Percentiles rank a stretch among this genome's conserved stretches.
phyloP scores from a whole-genome alignment of 169 alveolate species.

The Perkinsus marinus region DNA sequence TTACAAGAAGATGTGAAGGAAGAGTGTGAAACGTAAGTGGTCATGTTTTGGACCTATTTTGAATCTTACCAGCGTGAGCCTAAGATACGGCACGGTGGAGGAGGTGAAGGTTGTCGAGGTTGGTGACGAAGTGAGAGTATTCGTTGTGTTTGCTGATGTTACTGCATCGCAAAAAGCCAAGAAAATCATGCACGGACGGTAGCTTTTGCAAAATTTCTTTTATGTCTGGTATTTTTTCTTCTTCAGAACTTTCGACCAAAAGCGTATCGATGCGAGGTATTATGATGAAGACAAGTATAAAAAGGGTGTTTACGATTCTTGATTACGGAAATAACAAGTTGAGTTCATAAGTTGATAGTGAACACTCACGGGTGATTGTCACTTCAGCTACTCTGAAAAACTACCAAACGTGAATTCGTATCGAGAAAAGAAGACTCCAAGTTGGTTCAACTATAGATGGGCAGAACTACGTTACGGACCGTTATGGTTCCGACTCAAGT shows the following conservation, averaged over 20 bases:
- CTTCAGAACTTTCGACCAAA: neutral
- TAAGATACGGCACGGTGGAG: neutral
- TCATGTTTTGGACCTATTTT: neutral
- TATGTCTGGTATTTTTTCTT: neutral
- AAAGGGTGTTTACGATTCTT: neutral
- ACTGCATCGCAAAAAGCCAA: neutral
- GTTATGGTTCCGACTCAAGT: no score
- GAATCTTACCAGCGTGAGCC: neutral
- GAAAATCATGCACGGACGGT: neutral
- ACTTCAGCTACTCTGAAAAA: no score
- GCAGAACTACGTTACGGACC: no score
- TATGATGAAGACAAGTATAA: neutral
- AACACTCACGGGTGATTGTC: no score
- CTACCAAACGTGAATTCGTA: no score
- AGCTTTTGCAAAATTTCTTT: no score
- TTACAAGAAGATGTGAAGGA: neutral
- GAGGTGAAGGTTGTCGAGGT: neutral
- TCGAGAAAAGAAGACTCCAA: no score
- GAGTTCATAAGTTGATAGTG: no score
- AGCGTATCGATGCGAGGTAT: neutral
- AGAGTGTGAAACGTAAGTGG: neutral
- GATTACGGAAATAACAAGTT: neutral
- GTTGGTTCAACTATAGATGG: no score
- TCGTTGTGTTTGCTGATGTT: neutral
- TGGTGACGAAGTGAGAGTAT: neutral